Conservation (phyloP, 495 filamentous ascomycete species). For the Xylona heveae region DNA sequence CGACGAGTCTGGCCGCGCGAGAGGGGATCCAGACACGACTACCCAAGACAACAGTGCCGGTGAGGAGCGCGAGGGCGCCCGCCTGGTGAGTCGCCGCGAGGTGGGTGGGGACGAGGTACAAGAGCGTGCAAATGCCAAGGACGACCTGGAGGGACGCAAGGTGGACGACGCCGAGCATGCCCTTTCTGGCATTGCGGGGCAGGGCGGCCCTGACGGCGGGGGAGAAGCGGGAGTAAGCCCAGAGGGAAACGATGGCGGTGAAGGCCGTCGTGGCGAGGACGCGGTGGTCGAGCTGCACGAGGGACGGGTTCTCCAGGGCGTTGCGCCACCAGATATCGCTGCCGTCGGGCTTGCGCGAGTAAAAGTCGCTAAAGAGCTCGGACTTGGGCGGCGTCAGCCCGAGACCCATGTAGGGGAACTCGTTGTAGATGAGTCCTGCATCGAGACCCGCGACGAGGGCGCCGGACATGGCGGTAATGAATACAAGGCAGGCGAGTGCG, state of each 20-base stretch:
- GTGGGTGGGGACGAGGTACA: constrained; percentile 79
- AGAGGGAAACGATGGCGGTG: constrained; percentile 53
- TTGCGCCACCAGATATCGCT: constrained; percentile 90
- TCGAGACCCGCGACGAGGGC: constrained; percentile 87
- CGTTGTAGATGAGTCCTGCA: constrained; percentile 92
- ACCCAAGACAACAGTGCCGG: constrained; percentile 57
- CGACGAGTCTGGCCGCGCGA: constrained; percentile 24
- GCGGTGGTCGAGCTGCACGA: constrained; percentile 91
- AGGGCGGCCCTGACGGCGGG: constrained; percentile 36
- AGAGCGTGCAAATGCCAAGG: constrained; percentile 71
- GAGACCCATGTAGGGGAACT: constrained; percentile 86
- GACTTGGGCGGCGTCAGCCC: constrained; percentile 57
- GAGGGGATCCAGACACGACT: constrained; percentile 34
- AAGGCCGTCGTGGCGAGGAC: constrained; percentile 80
- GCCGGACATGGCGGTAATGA: constrained; percentile 79
- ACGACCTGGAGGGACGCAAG: constrained; percentile 63
- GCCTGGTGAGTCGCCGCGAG: constrained; percentile 88
- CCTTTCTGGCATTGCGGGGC: constrained; percentile 41
- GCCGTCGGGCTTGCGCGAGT: constrained; percentile 52
- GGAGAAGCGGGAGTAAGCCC: constrained; percentile 50
- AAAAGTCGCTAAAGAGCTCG: constrained; percentile 71
- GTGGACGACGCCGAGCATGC: constrained; percentile 60
- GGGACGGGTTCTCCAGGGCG: constrained; percentile 84
- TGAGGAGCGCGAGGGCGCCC: constrained; percentile 66
- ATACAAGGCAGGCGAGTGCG: constrained; percentile 56